A percentile compares a stretch with the other conserved stretches of the same genome.
These are phyloP conservation scores for Penicillium brevicompactum DNA, from an alignment of 2,329 filamentous ascomycete genomes.

Conservation along the genomic window DNA sequence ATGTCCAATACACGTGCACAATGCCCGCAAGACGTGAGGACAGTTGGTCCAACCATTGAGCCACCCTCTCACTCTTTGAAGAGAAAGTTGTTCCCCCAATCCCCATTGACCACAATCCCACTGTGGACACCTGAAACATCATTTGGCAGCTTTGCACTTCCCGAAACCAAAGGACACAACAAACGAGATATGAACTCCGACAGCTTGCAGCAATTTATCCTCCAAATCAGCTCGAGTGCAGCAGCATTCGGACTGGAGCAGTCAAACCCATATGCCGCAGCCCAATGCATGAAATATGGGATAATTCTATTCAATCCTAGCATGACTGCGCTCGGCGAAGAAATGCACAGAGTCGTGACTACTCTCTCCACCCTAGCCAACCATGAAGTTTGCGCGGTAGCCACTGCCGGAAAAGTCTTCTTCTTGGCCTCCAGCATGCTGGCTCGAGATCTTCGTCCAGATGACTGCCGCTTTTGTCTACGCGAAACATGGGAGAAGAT, in stretches of 20 bases:
- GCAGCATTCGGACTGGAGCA: constrained; percentile 7
- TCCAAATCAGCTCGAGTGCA: constrained; percentile 13
- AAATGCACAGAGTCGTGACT: constrained; percentile 27
- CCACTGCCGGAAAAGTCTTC: constrained; percentile 33
- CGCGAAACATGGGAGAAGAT: constrained; percentile 32
- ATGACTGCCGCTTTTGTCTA: constrained; percentile 25
- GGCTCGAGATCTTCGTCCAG: constrained; percentile 10
- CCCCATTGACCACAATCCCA: constrained; percentile 30
- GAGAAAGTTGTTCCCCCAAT: constrained; percentile 6
- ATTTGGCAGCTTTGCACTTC: not conserved
- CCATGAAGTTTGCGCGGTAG: not conserved
- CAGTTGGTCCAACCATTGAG: not conserved
- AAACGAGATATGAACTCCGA: not conserved
- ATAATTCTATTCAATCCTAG: constrained; percentile 31
- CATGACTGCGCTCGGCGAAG: constrained; percentile 20
- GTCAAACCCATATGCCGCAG: constrained; percentile 26
- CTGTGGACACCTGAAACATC: constrained; percentile 23
- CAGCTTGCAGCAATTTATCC: constrained; percentile 18
- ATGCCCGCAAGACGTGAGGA: not conserved
- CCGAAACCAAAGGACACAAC: not conserved
- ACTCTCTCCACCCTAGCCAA: constrained; percentile 14
- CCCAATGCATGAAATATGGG: constrained; percentile 22
- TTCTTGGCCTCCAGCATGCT: constrained; percentile 34
- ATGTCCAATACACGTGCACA: not conserved
- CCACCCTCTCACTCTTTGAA: not conserved